Percentiles rank a stretch among this genome's conserved stretches.
phyloP scores from a whole-genome alignment of 768 basidiomycete genomes.

The Mycena indigotica region DNA sequence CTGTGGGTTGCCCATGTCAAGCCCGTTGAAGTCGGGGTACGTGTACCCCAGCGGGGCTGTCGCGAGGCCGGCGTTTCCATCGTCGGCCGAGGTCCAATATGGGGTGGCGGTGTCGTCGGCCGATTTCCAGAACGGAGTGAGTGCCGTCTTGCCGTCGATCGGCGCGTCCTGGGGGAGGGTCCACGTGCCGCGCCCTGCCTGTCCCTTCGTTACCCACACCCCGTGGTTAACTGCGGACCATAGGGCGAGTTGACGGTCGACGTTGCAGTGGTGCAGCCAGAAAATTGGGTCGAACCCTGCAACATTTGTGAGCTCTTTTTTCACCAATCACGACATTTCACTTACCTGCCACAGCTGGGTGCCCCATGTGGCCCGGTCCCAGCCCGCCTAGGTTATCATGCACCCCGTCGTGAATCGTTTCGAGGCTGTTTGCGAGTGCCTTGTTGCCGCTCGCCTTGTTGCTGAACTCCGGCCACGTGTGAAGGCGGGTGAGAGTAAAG shows the following conservation, averaged over 20 bases:
- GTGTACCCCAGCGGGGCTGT: constrained; percentile 44
- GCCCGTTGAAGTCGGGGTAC: constrained; percentile 53
- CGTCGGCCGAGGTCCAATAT: constrained; percentile 43
- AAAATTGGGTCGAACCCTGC: constrained; percentile 59
- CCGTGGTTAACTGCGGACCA: constrained; percentile 50
- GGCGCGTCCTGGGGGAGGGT: constrained; percentile 30
- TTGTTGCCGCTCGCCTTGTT: constrained; percentile 44
- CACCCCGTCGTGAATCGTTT: constrained; percentile 55
- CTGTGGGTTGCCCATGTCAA: constrained; percentile 31
- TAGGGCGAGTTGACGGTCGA: constrained; percentile 53
- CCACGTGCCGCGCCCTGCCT: constrained; percentile 34
- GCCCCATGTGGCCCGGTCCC: constrained; percentile 49
- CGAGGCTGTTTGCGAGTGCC: constrained; percentile 47
- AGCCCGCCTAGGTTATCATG: constrained; percentile 42
- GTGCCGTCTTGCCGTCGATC: constrained; percentile 33
- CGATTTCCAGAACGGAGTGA: not conserved
- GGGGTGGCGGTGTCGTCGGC: constrained; percentile 33
- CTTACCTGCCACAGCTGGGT: constrained; percentile 38
- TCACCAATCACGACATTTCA: too few species aligned
- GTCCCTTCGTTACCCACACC: constrained; percentile 39
- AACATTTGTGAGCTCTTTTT: too few species aligned
- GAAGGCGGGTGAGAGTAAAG: constrained; percentile 39
- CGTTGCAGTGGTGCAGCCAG: constrained; percentile 55
- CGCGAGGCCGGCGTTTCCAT: constrained; percentile 42
- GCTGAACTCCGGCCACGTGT: constrained; percentile 48